Evolutionary conservation across 805 yeast species (phyloP).

Genomic region (Candida nitratophila): DNA sequence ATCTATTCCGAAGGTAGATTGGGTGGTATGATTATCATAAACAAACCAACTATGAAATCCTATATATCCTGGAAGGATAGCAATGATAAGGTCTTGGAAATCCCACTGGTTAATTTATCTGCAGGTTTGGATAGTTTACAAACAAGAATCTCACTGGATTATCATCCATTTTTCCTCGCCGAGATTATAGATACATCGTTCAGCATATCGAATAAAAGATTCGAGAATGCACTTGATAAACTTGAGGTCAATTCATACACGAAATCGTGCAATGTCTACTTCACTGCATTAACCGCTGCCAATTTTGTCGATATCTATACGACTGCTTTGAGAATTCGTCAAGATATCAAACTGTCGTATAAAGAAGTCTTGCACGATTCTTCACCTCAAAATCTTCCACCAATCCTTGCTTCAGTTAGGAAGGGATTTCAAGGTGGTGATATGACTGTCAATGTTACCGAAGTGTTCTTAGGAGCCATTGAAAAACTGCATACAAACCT

Average conservation of each 20-base stretch:
- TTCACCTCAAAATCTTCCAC: constrained; percentile 7
- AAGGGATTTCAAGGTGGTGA: neutral
- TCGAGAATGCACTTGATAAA: constrained; percentile 49
- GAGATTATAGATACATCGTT: constrained; percentile 40
- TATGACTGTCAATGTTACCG: constrained; percentile 3
- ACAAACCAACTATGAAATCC: constrained; percentile 47
- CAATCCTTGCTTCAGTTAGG: no score
- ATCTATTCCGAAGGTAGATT: constrained; percentile 70
- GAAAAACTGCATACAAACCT: constrained; percentile 58
- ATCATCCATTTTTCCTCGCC: constrained; percentile 72
- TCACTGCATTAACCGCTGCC: constrained; percentile 83
- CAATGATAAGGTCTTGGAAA: constrained; percentile 31
- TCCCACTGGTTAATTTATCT: constrained; percentile 64
- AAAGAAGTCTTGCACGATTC: constrained; percentile 68
- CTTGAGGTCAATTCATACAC: constrained; percentile 45
- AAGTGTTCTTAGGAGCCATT: constrained; percentile 18
- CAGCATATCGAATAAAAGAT: constrained; percentile 64
- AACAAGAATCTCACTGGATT: constrained; percentile 68
- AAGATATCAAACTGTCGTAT: constrained; percentile 67
- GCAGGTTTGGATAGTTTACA: constrained; percentile 50
- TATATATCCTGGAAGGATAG: constrained; percentile 64
- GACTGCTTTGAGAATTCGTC: constrained; percentile 61
- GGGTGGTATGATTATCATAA: constrained; percentile 56
- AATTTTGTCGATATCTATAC: constrained; percentile 72
- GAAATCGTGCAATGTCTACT: constrained; percentile 49